A percentile compares a stretch with the other conserved stretches of the same genome.
Conservation (phyloP, 108 stramenopile genomes). For the Conticribra weissflogii region DNA sequence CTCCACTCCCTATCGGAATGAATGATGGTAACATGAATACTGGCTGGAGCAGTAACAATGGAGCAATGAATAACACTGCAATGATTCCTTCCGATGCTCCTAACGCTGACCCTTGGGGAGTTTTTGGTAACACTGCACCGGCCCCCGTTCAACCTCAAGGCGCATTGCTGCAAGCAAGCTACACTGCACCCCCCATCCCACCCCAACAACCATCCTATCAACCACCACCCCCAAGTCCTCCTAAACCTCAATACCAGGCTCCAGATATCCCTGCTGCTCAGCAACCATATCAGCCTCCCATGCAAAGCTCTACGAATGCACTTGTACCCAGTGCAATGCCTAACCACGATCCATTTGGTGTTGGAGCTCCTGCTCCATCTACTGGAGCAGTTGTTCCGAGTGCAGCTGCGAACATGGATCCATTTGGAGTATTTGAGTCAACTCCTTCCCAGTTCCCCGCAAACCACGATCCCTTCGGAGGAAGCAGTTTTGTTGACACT, state of each 20-base stretch:
- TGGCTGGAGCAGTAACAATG: not conserved
- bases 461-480: slow-evolving; percentile 27
- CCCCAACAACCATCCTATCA: too few species aligned
- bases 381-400: not conserved
- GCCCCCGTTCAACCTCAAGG: too few species aligned
- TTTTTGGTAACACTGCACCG: not conserved
- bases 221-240: too few species aligned
- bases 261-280: not conserved
- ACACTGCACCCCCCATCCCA: not conserved
- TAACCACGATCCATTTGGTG: slow-evolving; percentile 43
- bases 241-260: not conserved
- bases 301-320: slow-evolving; percentile 1
- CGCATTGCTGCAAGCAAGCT: not conserved
- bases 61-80: slow-evolving; percentile 4
- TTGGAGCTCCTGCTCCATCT: slow-evolving; percentile 10
- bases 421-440: slow-evolving; percentile 28
- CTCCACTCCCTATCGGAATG: too few species aligned
- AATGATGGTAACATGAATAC: too few species aligned
- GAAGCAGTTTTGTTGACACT: not conserved
- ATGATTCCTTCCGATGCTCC: slow-evolving; percentile 1
- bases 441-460: slow-evolving; percentile 2
- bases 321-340: slow-evolving; percentile 24
- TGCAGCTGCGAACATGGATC: slow-evolving; percentile 18
- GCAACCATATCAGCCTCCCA: not conserved
- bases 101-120: slow-evolving; percentile 7